Evolutionary conservation across 1,139 yeast genomes (phyloP).

Genomic region (Pichiaceae sp.): DNA sequence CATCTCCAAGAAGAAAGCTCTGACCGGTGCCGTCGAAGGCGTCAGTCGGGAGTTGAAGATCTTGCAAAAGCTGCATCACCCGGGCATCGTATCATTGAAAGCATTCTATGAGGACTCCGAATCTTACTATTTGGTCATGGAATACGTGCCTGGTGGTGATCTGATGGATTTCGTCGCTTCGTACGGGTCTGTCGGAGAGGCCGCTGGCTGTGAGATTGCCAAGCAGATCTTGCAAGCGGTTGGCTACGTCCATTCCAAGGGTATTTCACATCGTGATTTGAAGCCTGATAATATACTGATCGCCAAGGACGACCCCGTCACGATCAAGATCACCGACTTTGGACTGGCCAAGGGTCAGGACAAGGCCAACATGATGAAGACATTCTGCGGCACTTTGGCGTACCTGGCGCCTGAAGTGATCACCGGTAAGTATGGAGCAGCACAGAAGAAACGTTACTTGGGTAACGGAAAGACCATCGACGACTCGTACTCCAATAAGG

Average conservation of each 20-base stretch:
- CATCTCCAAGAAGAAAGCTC: slow-evolving; percentile 71
- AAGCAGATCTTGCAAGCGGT: slow-evolving; percentile 80
- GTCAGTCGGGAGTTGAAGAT: slow-evolving; percentile 83
- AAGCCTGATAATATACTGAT: slow-evolving; percentile 90
- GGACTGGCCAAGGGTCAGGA: slow-evolving; percentile 76
- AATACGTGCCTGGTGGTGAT: slow-evolving; percentile 94
- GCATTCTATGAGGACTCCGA: slow-evolving; percentile 81
- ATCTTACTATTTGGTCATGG: slow-evolving; percentile 85
- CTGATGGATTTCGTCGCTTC: slow-evolving; percentile 93
- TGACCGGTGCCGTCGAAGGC: slow-evolving; percentile 68
- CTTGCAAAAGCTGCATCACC: slow-evolving; percentile 67
- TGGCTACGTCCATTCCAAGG: slow-evolving; percentile 76
- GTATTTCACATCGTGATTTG: slow-evolving; percentile 88
- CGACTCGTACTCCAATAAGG: slow-evolving; percentile 68
- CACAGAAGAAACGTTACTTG: slow-evolving; percentile 17
- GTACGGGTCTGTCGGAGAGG: slow-evolving; percentile 86
- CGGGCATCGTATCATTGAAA: slow-evolving; percentile 72
- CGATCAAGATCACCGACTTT: slow-evolving; percentile 86
- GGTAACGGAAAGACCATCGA: slow-evolving; percentile 24
- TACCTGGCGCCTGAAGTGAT: slow-evolving; percentile 93
- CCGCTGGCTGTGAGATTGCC: slow-evolving; percentile 78
- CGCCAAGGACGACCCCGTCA: slow-evolving; percentile 84
- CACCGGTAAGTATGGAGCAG: slow-evolving; percentile 50
- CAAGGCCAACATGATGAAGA: slow-evolving; percentile 63
- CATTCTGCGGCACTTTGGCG: slow-evolving; percentile 77